Percentiles rank a stretch among this genome's conserved stretches.
Conservation (phyloP, 192 early-diverging fungal species). For the Coemansia sp. region DNA sequence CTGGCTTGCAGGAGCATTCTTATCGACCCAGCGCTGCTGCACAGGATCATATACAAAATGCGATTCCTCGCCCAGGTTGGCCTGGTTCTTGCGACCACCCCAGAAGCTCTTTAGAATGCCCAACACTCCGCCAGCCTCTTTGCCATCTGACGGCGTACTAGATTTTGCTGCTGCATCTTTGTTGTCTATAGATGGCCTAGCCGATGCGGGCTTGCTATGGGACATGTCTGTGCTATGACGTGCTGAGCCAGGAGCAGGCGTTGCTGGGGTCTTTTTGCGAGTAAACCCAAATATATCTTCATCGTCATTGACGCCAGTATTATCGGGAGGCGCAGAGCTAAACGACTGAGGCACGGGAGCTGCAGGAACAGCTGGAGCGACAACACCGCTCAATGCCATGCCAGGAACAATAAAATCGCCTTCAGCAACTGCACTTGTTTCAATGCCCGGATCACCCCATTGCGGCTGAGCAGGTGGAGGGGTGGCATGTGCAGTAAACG, state of each 20-base stretch:
- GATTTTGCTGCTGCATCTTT: slow-evolving; percentile 16
- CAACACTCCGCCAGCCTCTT: slow-evolving; percentile 55
- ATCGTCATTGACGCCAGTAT: slow-evolving; percentile 27
- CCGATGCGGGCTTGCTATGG: slow-evolving; percentile 23
- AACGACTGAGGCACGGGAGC: not conserved
- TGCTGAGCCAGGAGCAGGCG: slow-evolving; percentile 6
- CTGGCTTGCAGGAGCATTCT: slow-evolving; percentile 36
- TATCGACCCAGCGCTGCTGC: slow-evolving; percentile 79
- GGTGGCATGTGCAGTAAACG: slow-evolving; percentile 1
- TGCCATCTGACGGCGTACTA: slow-evolving; percentile 41
- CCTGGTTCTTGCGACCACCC: slow-evolving; percentile 59
- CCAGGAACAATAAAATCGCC: slow-evolving; percentile 21
- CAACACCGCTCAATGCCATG: not conserved
- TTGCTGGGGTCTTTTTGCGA: slow-evolving; percentile 20
- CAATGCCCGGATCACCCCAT: slow-evolving; percentile 30
- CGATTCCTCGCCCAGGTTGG: slow-evolving; percentile 83
- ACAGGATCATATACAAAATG: slow-evolving; percentile 85
- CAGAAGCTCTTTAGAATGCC: slow-evolving; percentile 54
- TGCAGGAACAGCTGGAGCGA: not conserved
- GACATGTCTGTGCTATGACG: slow-evolving; percentile 23
- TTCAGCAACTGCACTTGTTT: not conserved
- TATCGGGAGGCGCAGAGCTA: not conserved
- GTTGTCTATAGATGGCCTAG: slow-evolving; percentile 13
- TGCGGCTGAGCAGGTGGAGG: slow-evolving; percentile 22
- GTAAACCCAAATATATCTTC: slow-evolving; percentile 56